phyloP scores from a whole-genome alignment of 2,329 filamentous ascomycete species.

The Trichoderma hamatum region DNA sequence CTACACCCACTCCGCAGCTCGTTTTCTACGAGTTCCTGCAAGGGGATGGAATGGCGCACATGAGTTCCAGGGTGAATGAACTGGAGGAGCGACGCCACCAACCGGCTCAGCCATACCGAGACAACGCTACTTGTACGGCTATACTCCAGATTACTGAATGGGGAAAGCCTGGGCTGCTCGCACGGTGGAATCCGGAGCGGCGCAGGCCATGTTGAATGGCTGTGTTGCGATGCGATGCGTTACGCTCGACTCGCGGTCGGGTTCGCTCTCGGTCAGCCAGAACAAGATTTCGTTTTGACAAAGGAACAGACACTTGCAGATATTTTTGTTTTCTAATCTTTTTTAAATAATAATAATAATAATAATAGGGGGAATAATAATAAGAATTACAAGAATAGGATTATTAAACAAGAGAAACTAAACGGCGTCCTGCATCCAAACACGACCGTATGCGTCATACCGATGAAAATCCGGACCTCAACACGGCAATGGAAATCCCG shows the following conservation, averaged over 20 bases:
- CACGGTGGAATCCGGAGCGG: not conserved
- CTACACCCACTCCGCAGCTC: not conserved
- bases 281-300: not conserved
- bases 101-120: slow-evolving; percentile 10
- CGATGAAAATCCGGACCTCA: not conserved
- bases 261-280: not conserved
- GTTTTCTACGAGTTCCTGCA: not conserved
- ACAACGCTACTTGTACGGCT: slow-evolving; percentile 8
- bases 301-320: not conserved
- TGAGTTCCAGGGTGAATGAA: not conserved
- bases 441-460: not conserved
- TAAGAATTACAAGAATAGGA: too few species aligned
- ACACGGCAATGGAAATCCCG: not conserved
- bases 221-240: not conserved
- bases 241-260: not conserved
- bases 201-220: slow-evolving; percentile 10
- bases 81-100: slow-evolving; percentile 1
- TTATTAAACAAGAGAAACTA: too few species aligned
- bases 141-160: slow-evolving; percentile 5
- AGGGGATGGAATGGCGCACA: not conserved
- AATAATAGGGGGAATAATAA: too few species aligned
- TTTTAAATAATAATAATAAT: not conserved
- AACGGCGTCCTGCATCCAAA: too few species aligned
- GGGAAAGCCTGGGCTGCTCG: not conserved
- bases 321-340: not conserved